Evolutionary conservation across 768 basidiomycete genomes (phyloP), one percentile per base, ranked within the genome.

Genomic region (Phylloporus sp.): DNA sequence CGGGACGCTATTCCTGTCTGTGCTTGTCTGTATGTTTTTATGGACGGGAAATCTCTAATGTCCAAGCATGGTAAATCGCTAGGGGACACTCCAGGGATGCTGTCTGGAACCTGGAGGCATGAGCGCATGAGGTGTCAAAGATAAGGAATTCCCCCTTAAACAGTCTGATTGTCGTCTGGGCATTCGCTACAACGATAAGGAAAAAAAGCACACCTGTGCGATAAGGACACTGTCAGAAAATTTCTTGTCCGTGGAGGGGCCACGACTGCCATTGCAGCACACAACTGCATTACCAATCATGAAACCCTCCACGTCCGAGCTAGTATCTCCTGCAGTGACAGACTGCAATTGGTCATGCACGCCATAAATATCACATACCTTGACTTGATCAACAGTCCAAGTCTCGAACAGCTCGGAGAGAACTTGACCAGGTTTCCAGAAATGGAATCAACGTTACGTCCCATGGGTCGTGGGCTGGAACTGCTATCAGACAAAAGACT

Each of bases 61-160:
- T 15, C 35, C 21, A 2, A 24, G 28, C 14, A 26, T 26, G 1
- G 32, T 4, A 26, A 8, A 27, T 47, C 6, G 31, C 15, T 15
- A 13, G 29, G 14, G 14, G 14, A 31, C 31, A 14, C 13, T 28
- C 18, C 26, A 48, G 41, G 39, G 38, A 37, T 31, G 5, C 24
- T 13, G 15, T n/a, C 17, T 26, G 31, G 28, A 24, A 22, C 21
- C 28, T 37, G 6, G 11, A 10, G 21, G 32, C 9, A 29, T 17
- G 26, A 17, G 26, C 36, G 7, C 31, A 31, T 8, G 15, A 31
- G 15, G 9, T 44, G 48, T 49, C 38, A 44, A 21, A 50, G 50
- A 51, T 81, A 38, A 80, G 79, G 20, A 79, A 78, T 8, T 17
- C 14, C 27, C 34, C 43, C 7, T 28, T 21, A 24, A 42, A 14